A percentile compares a stretch with the other conserved stretches of the same genome.
phyloP scores from a whole-genome alignment of 805 yeast genomes.

The Cyberlindnera maclurae region DNA sequence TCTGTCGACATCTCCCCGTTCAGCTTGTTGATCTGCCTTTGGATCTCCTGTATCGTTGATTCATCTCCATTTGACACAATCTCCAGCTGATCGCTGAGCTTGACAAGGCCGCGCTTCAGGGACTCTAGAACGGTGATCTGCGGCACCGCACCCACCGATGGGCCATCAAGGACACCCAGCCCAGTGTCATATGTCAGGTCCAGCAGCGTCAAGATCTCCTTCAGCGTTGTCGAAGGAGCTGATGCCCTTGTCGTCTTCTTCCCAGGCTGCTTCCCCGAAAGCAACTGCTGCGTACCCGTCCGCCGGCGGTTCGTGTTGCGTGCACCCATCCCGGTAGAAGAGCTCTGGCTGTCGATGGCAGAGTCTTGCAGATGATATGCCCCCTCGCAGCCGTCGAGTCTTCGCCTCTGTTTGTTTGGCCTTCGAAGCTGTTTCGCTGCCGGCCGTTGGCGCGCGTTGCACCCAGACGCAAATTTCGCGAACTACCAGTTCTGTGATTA shows the following conservation, averaged over 20 bases:
- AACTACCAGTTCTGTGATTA: background rate
- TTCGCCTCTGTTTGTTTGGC: too few species aligned
- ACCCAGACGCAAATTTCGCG: background rate
- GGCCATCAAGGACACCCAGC: conserved; percentile 57
- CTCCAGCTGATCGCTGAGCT: conserved; percentile 33
- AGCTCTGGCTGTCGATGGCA: too few species aligned
- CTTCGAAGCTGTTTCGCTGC: too few species aligned
- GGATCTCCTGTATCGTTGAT: conserved; percentile 12
- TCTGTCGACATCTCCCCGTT: background rate
- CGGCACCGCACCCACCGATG: conserved; percentile 38
- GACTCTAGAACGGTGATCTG: conserved; percentile 15
- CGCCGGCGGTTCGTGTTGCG: conserved; percentile 1
- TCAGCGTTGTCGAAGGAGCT: conserved; percentile 36
- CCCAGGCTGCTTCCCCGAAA: conserved; percentile 20
- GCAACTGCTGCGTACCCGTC: conserved; percentile 5
- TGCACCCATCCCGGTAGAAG: background rate
- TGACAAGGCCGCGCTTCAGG: conserved; percentile 31
- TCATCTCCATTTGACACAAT: conserved; percentile 24
- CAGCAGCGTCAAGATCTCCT: conserved; percentile 45
- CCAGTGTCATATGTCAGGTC: conserved; percentile 50
- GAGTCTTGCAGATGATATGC: too few species aligned
- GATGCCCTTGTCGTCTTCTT: conserved; percentile 24
- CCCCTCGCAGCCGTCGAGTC: too few species aligned
- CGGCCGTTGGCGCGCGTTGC: too few species aligned
- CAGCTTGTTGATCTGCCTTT: conserved; percentile 3